Evolutionary conservation across 73 alveolate species (phyloP), one percentile per base, ranked within the genome.

Genomic region (Paraurostyla sp.): DNA sequence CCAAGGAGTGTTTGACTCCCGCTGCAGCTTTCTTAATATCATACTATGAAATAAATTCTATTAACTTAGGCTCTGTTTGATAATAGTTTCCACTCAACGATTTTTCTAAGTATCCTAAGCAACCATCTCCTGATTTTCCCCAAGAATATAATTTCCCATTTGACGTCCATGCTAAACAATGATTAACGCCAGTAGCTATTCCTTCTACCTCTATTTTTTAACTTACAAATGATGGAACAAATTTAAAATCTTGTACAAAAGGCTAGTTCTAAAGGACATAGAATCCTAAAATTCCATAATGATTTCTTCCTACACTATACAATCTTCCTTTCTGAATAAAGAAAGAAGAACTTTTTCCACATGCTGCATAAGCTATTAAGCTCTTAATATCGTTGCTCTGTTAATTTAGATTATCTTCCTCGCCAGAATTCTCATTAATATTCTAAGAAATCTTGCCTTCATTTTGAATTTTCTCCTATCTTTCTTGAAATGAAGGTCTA

Each of bases 111-210:
- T 90, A 90, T 0, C 95, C 95, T 0, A 90, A 58, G 32, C 95
- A 90, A 13, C 95, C 95, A 59, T 90, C 95, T 0, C 87, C 38
- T 6, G 30, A 84, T 48, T 80, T 90, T 0, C 97, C 97, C 97
- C 97, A 93, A 41, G 96, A 91, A 88, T 93, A 93, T 15, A 88
- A 59, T 36, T 52, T 82, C 45, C 97, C 97, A n/a, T 87, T 62
- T 0, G 94, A 91, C 40, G 90, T 63, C 87, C 95, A 89, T 6
- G 98, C 98, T 3, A 94, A 78, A 43, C 93, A 94, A 62, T 94
- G 98, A 38, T 82, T 63, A 29, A 73, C 86, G 7, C 96, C 93
- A 51, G 95, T 91, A 32, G 96, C 82, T 13, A 94, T 87, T 0
- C 96, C 98, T 88, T 88, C 93, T 59, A 92, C 82, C 1, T 75